phyloP scores from a whole-genome alignment of 495 filamentous ascomycete species.

The Alectoria sarmentosa region DNA sequence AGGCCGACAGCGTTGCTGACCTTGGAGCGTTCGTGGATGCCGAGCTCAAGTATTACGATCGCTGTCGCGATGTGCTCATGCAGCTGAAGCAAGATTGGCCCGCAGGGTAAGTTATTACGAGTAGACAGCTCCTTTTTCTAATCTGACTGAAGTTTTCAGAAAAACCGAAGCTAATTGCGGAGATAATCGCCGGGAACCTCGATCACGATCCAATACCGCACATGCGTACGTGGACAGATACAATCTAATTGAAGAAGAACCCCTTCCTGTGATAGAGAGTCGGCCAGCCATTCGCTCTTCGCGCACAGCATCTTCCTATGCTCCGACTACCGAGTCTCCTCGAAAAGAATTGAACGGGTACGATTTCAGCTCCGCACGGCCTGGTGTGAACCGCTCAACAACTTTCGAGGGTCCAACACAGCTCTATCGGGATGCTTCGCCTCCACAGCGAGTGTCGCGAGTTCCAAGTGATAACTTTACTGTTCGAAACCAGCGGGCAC shows the following conservation, averaged over 20 bases:
- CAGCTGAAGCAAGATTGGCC: slow-evolving; percentile 65
- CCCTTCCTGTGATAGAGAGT: slow-evolving; percentile 35
- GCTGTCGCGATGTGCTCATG: slow-evolving; percentile 68
- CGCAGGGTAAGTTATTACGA: slow-evolving; percentile 39
- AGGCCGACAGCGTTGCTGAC: slow-evolving; percentile 76
- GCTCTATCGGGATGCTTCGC: slow-evolving; percentile 42
- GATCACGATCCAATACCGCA: slow-evolving; percentile 55
- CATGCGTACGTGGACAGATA: slow-evolving; percentile 54
- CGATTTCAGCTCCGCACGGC: slow-evolving; percentile 34
- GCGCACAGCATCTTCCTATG: slow-evolving; percentile 33
- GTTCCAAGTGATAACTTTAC: slow-evolving; percentile 50
- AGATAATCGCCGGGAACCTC: slow-evolving; percentile 35
- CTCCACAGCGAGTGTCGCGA: slow-evolving; percentile 45
- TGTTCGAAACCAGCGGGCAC: slow-evolving; percentile 37
- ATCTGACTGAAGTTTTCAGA: slow-evolving; percentile 27
- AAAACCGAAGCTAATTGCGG: slow-evolving; percentile 30
- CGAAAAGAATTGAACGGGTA: slow-evolving; percentile 31
- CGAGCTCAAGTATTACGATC: slow-evolving; percentile 86
- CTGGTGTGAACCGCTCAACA: slow-evolving; percentile 39
- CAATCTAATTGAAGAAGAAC: slow-evolving; percentile 51
- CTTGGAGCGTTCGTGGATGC: slow-evolving; percentile 78
- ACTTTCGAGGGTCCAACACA: slow-evolving; percentile 54
- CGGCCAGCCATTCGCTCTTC: slow-evolving; percentile 59
- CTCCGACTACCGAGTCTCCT: slow-evolving; percentile 29
- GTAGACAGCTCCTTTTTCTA: background rate